Evolutionary conservation across 2,329 filamentous ascomycete species (phyloP), one percentile per base, ranked within the genome.

Genomic region (Xylaria sp.): DNA sequence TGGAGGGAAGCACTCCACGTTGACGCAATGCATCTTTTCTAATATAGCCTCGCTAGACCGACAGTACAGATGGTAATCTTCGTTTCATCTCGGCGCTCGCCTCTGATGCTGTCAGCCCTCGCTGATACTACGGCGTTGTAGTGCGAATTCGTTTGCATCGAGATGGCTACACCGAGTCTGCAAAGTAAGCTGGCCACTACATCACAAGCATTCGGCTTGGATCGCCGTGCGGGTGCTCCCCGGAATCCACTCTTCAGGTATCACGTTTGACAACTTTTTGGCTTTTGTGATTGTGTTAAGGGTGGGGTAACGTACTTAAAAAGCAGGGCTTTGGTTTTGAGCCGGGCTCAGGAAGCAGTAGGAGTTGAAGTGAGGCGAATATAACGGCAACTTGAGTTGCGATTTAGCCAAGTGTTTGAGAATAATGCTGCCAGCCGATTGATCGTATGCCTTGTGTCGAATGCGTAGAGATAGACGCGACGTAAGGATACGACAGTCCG

Each of bases 51-150:
- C 44, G 1, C 51, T 16, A 58, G 62, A 65, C 50, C 13, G 50
- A 65, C 44, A 37, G 13, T 61, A 48, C 23, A 25, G 32, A 48
- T 32, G 48, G 18, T 37, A 54, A 44, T 23, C 32, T 21, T 59
- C 53, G 54, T 57, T 40, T 51, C 50, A 63, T 42, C 47, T 50
- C 63, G 63, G 59, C 18, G 32, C 55, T 66, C 59, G 63, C 66
- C 59, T 62, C 35, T 23, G 47, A 60, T 54, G 53, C 59, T 18
- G 59, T 66, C 66, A 69, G 66, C 53, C 1, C 18, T 18, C 27
- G 60, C 65, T 68, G 61, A 65, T 32, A 3, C 29, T 35, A 51
- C 4, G 37, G 54, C 55, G 23, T 54, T 44, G 57, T 27, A 55
- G 37, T 63, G 57, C 48, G 58, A n/a, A 18, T 55, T 53, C 29